phyloP scores from a whole-genome alignment of 495 filamentous ascomycete genomes.

The Cairneyella variabilis region DNA sequence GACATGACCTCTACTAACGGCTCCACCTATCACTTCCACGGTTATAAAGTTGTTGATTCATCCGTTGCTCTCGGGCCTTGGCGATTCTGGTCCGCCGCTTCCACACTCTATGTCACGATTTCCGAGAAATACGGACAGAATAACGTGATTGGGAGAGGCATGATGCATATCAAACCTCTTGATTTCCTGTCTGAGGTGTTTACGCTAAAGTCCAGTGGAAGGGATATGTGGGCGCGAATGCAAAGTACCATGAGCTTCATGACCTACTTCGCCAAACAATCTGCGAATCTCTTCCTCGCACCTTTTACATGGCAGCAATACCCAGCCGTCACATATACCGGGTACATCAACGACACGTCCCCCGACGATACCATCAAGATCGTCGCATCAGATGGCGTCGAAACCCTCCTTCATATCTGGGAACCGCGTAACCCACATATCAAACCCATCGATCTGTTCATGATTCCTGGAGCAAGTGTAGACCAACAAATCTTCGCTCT shows the following conservation, averaged over 20 bases:
- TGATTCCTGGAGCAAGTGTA: slow-evolving; percentile 60
- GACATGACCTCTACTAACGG: slow-evolving; percentile 52
- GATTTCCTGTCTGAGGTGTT: slow-evolving; percentile 57
- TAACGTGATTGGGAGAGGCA: slow-evolving; percentile 49
- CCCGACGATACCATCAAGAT: slow-evolving; percentile 36
- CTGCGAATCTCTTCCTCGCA: slow-evolving; percentile 49
- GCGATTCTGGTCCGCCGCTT: slow-evolving; percentile 59
- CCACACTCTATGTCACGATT: slow-evolving; percentile 56
- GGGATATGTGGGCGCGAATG: slow-evolving; percentile 37
- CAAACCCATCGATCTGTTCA: slow-evolving; percentile 44
- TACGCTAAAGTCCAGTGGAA: slow-evolving; percentile 49
- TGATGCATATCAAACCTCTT: slow-evolving; percentile 50
- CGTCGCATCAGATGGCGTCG: slow-evolving; percentile 47
- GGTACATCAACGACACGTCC: slow-evolving; percentile 45
- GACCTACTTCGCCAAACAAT: slow-evolving; percentile 53
- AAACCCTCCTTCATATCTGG: slow-evolving; percentile 52
- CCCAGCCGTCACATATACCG: slow-evolving; percentile 38
- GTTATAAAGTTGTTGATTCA: slow-evolving; percentile 60
- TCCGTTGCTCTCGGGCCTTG: slow-evolving; percentile 48
- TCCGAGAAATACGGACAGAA: slow-evolving; percentile 32
- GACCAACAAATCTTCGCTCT: slow-evolving; percentile 62
- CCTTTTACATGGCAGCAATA: slow-evolving; percentile 54
- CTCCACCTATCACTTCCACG: slow-evolving; percentile 50
- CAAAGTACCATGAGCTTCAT: slow-evolving; percentile 47
- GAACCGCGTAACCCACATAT: slow-evolving; percentile 35